Base-by-base conservation (phyloP, 768 basidiomycete species). In the Dioszegia crocea region DNA sequence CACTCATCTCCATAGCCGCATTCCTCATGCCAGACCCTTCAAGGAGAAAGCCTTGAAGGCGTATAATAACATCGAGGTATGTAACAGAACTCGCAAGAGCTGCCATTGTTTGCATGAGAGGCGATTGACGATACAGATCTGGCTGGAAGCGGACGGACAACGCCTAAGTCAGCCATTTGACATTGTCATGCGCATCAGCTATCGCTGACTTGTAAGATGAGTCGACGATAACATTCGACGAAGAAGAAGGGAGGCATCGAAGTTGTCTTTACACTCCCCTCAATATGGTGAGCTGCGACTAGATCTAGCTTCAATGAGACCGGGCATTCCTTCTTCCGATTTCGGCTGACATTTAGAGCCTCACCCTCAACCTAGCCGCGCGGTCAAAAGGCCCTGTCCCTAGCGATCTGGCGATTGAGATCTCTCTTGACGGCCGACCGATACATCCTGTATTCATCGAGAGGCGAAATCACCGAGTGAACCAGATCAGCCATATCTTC, bases 21-120 rank as follows among this genome's bases (percentile, higher is more conserved):
- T n/a, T n/a, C n/a, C n/a, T n/a, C n/a, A 51, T 51, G 49, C 49
- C 49, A 12, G 33, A 51, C 24, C 49, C 49, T 21, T 19, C 9
- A 51, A 19, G 21, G 49, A 51, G 49, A 51, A 51, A 11, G 30
- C 4, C 14, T 33, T 51, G 17, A 36, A 36, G 33, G 30, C 31
- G 14, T 51, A 51, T 24, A 51, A 51, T 16, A 51, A 19, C 19
- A 51, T 36, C 21, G 49, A 51, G 49, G 49, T 51, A 19, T 9
- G 49, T 49, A 17, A 8, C 16, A 46, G n/a, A n/a, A n/a, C n/a
- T n/a, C 23, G 8, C 23, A 8, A n/a, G 9, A n/a, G 41, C 43
- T 44, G 43, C 10, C 19, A 23, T 24, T 36, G 5, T 38, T 10
- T 8, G 31, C 31, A 3, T 4, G 30, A 17, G 3, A 31, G n/a